Base-by-base conservation (phyloP, 768 basidiomycete species). In the Xerocomus spinulosus region DNA sequence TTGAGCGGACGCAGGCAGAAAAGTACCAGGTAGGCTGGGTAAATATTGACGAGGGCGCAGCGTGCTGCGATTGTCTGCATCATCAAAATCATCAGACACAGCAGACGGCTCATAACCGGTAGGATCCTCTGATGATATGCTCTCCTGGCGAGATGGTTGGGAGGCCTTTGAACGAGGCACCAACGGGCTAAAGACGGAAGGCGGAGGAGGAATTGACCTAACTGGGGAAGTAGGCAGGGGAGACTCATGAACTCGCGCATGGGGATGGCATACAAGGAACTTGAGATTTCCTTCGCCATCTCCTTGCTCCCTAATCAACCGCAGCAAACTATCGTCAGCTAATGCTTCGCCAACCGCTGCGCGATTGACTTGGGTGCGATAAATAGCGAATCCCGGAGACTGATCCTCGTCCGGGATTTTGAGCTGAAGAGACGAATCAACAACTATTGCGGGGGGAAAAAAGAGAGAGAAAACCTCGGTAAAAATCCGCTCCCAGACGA, bases 321-420 rank as follows among this genome's bases (percentile, higher is more conserved):
- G 74, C 58, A 87, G 77, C 6, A 98, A 70, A 51, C 72, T 73
- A 24, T 90, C 84, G 51, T 86, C 80, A 12, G 78, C 69, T 26
- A 96, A 68, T 7, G 92, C 80, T 13, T 83, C 82, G 4, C 88
- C 82, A 36, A 86, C 78, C 15, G 86, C 85, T 54, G 75, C 85
- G 23, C 80, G 77, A 49, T 87, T 89, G 58, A 96, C 85, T 67
- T 90, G 87, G 1, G 92, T 95, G 51, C 83, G 85, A 71, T 89
- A 92, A 46, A 98, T 85, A 21, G 83, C 80, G 62, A 85, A 84
- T 24, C 77, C 80, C 8, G 61, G 49, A 8, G 74, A 65, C 61
- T 87, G 83, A 48, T 95, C 90, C 50, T 94, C 93, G 58, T 92
- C 90, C 30, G 77, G 75, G 35, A 97, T 86, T 61, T 82, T 80